A percentile compares a stretch with the other conserved stretches of the same genome.
Conservation (phyloP, 345 rosid genomes). For the Eucalyptus tenuipes region DNA sequence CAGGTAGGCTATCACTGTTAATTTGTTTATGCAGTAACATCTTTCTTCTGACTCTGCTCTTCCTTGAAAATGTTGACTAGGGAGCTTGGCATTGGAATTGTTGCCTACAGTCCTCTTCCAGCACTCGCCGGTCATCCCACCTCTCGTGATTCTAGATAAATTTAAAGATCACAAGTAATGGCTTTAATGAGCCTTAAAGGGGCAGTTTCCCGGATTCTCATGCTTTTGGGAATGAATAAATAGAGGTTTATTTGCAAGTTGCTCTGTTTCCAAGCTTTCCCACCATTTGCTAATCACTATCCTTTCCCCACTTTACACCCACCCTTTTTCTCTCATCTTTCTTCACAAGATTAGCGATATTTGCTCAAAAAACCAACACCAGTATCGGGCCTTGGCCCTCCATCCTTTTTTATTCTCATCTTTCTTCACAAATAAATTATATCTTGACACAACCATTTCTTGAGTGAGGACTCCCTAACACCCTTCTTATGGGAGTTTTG, state of each 20-base stretch:
- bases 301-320: background rate
- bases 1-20: background rate
- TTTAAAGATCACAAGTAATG: background rate
- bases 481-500: background rate
- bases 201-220: background rate
- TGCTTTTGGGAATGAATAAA: background rate
- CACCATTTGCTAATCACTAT: background rate
- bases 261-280: background rate
- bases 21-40: background rate
- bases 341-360: background rate
- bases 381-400: background rate
- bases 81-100: conserved; percentile 75
- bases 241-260: background rate
- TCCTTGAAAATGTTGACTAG: conserved; percentile 9
- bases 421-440: background rate
- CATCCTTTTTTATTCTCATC: background rate
- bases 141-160: background rate
- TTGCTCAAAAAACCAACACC: background rate
- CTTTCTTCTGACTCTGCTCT: background rate
- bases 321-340: background rate
- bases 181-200: background rate
- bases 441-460: background rate
- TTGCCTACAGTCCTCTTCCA: conserved; percentile 50
- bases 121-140: too few relatives aligned
- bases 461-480: background rate